phyloP scores from a whole-genome alignment of 805 yeast species.

The Yarrowia sp. region DNA sequence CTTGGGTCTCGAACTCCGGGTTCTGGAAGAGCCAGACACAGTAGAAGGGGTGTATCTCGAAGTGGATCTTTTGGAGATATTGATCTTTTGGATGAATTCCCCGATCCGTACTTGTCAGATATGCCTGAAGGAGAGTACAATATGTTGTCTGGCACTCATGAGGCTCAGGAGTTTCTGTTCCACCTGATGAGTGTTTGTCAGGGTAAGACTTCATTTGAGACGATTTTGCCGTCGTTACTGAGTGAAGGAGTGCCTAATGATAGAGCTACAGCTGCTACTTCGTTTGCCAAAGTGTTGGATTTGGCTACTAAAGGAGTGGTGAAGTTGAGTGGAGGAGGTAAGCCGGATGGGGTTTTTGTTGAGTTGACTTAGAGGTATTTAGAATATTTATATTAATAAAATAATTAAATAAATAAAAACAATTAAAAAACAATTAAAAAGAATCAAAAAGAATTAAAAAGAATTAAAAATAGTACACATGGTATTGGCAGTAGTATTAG shows the following conservation, averaged over 20 bases:
- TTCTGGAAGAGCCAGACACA: constrained; percentile 10
- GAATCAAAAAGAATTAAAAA: too few species aligned
- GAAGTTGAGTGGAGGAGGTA: not conserved
- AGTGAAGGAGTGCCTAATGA: not conserved
- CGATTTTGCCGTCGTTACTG: not conserved
- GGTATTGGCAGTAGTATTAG: too few species aligned
- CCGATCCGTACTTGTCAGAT: not conserved
- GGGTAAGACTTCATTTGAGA: constrained; percentile 31
- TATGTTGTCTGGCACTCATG: constrained; percentile 13
- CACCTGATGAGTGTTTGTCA: constrained; percentile 16
- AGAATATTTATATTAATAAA: too few species aligned
- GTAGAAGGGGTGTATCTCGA: not conserved
- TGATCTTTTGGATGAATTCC: not conserved
- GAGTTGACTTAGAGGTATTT: not conserved
- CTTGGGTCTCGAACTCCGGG: not conserved
- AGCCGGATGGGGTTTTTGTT: not conserved
- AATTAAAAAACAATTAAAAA: too few species aligned
- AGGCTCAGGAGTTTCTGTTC: constrained; percentile 15
- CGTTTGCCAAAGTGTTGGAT: constrained; percentile 4
- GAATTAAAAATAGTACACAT: not conserved
- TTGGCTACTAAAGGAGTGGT: not conserved
- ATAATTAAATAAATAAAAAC: too few species aligned
- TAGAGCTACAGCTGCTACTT: not conserved
- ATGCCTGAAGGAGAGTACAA: not conserved
- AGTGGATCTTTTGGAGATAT: constrained; percentile 3